A percentile compares a stretch with the other conserved stretches of the same genome.
phyloP scores from a whole-genome alignment of 768 basidiomycete species.

The Lepiota brunneoincarnata region DNA sequence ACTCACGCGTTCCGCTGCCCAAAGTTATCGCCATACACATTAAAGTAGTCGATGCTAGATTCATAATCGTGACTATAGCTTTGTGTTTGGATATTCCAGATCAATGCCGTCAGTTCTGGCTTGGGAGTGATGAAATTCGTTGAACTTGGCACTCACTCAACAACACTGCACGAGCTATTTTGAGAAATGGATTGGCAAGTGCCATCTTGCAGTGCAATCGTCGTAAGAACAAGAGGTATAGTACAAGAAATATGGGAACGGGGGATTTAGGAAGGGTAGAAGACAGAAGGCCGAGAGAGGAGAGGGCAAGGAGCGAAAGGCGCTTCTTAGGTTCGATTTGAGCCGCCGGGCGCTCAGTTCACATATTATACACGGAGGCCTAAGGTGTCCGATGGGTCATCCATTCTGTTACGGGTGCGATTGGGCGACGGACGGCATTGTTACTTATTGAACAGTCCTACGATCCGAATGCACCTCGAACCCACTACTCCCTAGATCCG shows the following conservation, averaged over 20 bases:
- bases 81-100: background rate
- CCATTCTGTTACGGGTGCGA: background rate
- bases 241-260: background rate
- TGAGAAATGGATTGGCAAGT: background rate
- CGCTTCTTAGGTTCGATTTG: no score
- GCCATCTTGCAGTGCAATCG: background rate
- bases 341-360: no score
- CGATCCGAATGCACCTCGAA: no score
- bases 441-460: background rate
- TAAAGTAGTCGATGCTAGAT: conserved; percentile 5
- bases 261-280: background rate
- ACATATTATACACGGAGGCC: no score
- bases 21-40: conserved; percentile 4
- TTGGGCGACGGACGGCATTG: background rate
- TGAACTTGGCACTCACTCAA: conserved; percentile 5
- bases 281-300: background rate
- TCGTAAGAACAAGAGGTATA: background rate
- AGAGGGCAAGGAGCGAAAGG: no score
- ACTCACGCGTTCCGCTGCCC: conserved; percentile 8
- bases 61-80: conserved; percentile 4
- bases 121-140: background rate
- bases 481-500: no score
- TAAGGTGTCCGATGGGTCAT: no score
- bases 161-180: background rate
- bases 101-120: background rate